Base-by-base conservation (phyloP, 2,329 filamentous ascomycete genomes). In the Boeremia lycopersici region DNA sequence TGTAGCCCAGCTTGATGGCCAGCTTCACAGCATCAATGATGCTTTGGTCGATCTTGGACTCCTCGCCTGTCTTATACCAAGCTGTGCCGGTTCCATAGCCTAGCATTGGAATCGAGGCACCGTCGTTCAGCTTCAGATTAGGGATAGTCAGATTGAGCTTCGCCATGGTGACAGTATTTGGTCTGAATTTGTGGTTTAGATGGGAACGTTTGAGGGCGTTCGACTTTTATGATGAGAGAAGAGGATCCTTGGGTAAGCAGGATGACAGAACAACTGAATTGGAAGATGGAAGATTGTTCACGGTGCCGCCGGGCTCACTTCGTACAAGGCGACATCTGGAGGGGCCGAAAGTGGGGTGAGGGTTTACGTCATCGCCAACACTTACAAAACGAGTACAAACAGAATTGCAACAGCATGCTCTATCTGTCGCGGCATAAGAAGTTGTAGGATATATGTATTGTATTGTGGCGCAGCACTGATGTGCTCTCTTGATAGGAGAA, bases 41-140 rank as follows among this genome's bases (percentile, higher is more conserved):
- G 5, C 80, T 78, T 51, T 85, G 76, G 61, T 90, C 86, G 36
- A 87, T 76, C 41, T 81, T 76, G 42, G 72, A 70, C 55, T 81
- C 78, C 8, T 79, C 74, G 2, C 76, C 75, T 4, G 70, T 70
- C 62, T 83, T 83, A 70, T 84, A 89, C 75, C 79, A 86, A 23
- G 88, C 87, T 0, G 89, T 90, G 36, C 89, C 89, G 4, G 89
- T 83, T 23, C 89, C 89, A 65, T 89, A 92, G 35, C 81, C 86
- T 15, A 92, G 77, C 79, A 89, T 82, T 10, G 89, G 89, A 48
- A 93, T 89, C 53, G 85, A 82, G 57, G 85, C 84, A 57, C 88
- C 89, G 77, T 93, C 88, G 63, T 89, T 90, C 52, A 93, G 80
- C 76, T 88, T 89, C 49, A 91, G 73, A 49, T 74, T 78, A 1